A percentile compares a stretch with the other conserved stretches of the same genome.
Evolutionary conservation across 2,329 filamentous ascomycete genomes (phyloP).

Genomic region (Trichoderma sp.): DNA sequence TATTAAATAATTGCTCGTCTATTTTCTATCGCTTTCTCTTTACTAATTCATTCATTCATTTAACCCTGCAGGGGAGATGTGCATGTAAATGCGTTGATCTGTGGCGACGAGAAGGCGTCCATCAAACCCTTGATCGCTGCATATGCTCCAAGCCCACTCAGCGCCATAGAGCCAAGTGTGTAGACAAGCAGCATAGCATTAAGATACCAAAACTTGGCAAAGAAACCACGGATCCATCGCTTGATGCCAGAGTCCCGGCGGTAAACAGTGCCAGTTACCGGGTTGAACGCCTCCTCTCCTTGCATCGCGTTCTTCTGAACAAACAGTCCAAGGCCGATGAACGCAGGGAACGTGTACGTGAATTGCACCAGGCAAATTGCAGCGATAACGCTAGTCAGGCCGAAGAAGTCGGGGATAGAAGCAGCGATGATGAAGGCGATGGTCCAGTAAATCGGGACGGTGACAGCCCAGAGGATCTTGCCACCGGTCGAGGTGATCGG

Average conservation of each 20-base stretch:
- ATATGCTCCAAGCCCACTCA: constrained; percentile 22
- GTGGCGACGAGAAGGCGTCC: constrained; percentile 22
- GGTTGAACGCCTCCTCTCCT: constrained; percentile 24
- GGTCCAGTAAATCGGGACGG: constrained; percentile 58
- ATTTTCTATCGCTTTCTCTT: neutral
- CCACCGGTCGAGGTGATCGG: constrained; percentile 46
- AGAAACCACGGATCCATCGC: constrained; percentile 17
- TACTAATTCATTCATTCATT: neutral
- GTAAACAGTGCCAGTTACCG: constrained; percentile 14
- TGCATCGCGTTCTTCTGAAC: constrained; percentile 24
- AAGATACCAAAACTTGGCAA: constrained; percentile 13
- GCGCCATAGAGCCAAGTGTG: constrained; percentile 20
- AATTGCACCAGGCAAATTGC: constrained; percentile 57
- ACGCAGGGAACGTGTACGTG: constrained; percentile 57
- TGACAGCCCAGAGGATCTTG: constrained; percentile 47
- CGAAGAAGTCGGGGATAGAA: constrained; percentile 52
- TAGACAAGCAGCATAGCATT: constrained; percentile 21
- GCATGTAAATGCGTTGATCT: constrained; percentile 25
- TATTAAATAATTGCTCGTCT: neutral
- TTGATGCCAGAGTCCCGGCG: constrained; percentile 11
- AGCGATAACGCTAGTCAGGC: constrained; percentile 48
- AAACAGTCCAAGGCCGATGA: constrained; percentile 25
- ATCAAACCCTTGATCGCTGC: constrained; percentile 22
- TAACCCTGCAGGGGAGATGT: constrained; percentile 19
- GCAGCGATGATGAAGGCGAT: constrained; percentile 55